Evolutionary conservation across 495 filamentous ascomycete species (phyloP).

Genomic region (Neurospora tetrasperma): DNA sequence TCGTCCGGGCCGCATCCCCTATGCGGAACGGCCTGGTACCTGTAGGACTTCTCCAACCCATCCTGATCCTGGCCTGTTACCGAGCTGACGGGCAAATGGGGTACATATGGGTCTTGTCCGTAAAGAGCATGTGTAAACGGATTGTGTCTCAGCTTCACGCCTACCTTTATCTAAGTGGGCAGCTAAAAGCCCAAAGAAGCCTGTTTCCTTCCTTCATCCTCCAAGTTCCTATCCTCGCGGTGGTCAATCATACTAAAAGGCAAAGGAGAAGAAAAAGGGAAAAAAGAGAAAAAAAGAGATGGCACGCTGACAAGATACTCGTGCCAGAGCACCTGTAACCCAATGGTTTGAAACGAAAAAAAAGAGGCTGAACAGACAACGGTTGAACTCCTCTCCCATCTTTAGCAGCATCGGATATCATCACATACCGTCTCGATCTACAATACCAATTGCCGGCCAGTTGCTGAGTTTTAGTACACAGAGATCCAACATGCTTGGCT

Average conservation of each 20-base stretch:
- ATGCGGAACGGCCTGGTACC: not conserved
- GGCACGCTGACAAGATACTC: not conserved
- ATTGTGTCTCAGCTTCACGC: not conserved
- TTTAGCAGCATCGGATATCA: not conserved
- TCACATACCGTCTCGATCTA: not conserved
- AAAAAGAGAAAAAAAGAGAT: not conserved
- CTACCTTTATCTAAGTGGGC: not conserved
- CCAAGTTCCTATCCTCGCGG: not conserved
- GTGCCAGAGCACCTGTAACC: not conserved
- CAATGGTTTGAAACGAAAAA: not conserved
- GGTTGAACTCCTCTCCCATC: not conserved
- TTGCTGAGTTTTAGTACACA: not conserved
- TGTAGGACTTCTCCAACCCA: not conserved
- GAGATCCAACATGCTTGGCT: not conserved
- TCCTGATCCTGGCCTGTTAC: not conserved
- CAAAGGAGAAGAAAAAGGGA: not conserved
- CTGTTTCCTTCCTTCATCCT: not conserved
- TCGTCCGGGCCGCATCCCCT: not conserved
- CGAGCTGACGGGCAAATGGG: not conserved
- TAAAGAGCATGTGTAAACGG: not conserved
- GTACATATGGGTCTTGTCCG: not conserved
- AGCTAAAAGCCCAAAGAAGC: not conserved
- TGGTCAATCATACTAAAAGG: slow-evolving; percentile 9
- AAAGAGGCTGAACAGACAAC: not conserved
- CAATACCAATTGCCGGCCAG: not conserved